phyloP scores from a whole-genome alignment of 1,139 yeast species.

The Candida labiduridarum region DNA sequence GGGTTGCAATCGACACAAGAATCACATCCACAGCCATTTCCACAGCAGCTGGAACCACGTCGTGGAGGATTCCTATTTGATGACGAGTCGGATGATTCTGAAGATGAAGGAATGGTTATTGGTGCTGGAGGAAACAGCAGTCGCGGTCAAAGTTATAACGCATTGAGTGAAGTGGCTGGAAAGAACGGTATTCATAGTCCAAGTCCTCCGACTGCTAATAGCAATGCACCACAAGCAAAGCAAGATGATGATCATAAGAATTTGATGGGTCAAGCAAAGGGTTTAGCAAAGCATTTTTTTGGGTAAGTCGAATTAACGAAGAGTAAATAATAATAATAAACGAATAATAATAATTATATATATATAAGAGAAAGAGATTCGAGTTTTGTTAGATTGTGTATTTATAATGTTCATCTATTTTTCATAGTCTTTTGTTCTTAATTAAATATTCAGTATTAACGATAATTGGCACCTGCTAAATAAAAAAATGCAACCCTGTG shows the following conservation, averaged over 20 bases:
- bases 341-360: not conserved
- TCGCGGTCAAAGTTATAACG: constrained; percentile 31
- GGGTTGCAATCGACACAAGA: constrained; percentile 19
- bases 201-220: constrained; percentile 19
- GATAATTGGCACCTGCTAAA: no score
- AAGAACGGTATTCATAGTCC: constrained; percentile 41
- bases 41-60: constrained; percentile 6
- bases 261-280: constrained; percentile 44
- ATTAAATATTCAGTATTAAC: no score
- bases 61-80: constrained; percentile 34
- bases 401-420: no score
- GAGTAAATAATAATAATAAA: not conserved
- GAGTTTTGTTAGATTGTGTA: no score
- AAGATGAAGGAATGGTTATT: constrained; percentile 24
- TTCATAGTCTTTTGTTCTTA: no score
- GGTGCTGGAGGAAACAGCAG: constrained; percentile 10
- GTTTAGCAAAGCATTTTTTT: constrained; percentile 39
- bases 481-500: no score
- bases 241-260: constrained; percentile 18
- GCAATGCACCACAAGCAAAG: constrained; percentile 2
- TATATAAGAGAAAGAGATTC: not conserved
- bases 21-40: constrained; percentile 13
- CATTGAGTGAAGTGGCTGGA: constrained; percentile 57
- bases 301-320: constrained; percentile 17
- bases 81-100: constrained; percentile 28